phyloP scores from a whole-genome alignment of 495 filamentous ascomycete genomes.

The Chaetomium cochliodes region DNA sequence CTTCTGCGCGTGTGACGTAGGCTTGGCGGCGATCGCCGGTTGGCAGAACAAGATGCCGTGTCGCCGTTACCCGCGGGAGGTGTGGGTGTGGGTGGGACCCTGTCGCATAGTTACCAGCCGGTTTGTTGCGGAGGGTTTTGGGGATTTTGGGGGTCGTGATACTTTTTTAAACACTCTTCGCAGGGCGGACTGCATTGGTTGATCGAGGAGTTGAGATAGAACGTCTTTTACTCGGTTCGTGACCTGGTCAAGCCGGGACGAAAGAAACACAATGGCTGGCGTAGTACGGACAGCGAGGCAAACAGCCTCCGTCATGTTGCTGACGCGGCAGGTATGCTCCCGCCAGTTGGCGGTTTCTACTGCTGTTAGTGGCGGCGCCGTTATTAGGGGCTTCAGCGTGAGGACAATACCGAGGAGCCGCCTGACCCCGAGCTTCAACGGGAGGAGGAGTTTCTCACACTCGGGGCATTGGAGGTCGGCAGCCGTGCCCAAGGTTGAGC shows the following conservation, averaged over 20 bases:
- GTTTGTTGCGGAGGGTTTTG: neutral
- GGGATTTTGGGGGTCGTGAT: too few species aligned
- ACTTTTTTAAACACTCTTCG: neutral
- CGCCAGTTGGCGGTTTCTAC: neutral
- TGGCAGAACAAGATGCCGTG: conserved; percentile 13
- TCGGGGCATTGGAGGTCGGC: conserved; percentile 25
- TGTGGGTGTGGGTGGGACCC: neutral
- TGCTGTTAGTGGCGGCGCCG: neutral
- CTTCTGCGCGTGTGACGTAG: conserved; percentile 5
- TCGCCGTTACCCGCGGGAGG: neutral
- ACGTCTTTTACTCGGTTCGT: neutral
- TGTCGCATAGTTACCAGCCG: neutral
- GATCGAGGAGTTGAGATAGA: neutral
- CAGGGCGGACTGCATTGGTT: neutral
- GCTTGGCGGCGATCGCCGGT: conserved; percentile 9
- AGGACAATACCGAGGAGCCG: neutral
- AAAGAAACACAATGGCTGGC: conserved; percentile 6
- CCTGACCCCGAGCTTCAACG: conserved; percentile 7
- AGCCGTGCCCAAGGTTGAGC: conserved; percentile 32
- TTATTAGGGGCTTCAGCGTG: neutral
- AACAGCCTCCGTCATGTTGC: neutral
- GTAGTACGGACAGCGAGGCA: conserved; percentile 6
- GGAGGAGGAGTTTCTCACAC: conserved; percentile 24
- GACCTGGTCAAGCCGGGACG: neutral
- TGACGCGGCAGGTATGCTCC: conserved; percentile 7